Base-by-base conservation (phyloP, 106 monocot species). In the Vanilla planifolia region DNA sequence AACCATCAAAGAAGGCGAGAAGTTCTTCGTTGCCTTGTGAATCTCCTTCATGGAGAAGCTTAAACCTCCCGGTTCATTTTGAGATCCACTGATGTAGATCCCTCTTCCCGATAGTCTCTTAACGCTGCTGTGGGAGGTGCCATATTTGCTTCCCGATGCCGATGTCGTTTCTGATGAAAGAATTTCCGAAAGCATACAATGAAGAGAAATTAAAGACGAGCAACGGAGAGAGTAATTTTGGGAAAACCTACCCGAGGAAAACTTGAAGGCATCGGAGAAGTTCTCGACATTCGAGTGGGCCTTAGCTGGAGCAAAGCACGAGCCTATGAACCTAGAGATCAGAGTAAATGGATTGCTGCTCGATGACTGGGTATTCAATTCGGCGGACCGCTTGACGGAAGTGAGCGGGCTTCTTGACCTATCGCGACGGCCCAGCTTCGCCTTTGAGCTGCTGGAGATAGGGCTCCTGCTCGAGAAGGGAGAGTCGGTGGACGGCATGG, bases 21-120 rank as follows among this genome's bases (percentile, higher is more conserved):
- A 91, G 67, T 74, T 81, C 24, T 70, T 79, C 7, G 91, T 86
- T 4, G 91, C 91, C 27, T 66, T 83, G 41, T 41, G 40, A 35
- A 91, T 80, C 63, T 77, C 79, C 3, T 67, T 48, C 59, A 79
- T 70, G 33, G 79, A 72, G 46, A 83, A 83, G 8, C 22, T 34
- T 58, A 51, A 60, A 43, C 55, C 15, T 28, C 73, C 77, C 29
- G 77, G 41, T 35, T 64, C 68, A 11, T 5, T 42, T 33, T 52
- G 17, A 50, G 66, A 42, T 55, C 65, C 15, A 59, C 34, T 59
- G 7, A 3, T 58, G 44, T 37, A 48, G 39, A 74, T 26, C 36
- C 65, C 73, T 42, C 50, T 69, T 11, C 50, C 61, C 43, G 67
- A 80, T 23, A 22, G 32, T 30, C 48, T 55, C 65, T 37, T 69